phyloP scores from a whole-genome alignment of 108 stramenopile genomes.

The Cyclotella cryptica region DNA sequence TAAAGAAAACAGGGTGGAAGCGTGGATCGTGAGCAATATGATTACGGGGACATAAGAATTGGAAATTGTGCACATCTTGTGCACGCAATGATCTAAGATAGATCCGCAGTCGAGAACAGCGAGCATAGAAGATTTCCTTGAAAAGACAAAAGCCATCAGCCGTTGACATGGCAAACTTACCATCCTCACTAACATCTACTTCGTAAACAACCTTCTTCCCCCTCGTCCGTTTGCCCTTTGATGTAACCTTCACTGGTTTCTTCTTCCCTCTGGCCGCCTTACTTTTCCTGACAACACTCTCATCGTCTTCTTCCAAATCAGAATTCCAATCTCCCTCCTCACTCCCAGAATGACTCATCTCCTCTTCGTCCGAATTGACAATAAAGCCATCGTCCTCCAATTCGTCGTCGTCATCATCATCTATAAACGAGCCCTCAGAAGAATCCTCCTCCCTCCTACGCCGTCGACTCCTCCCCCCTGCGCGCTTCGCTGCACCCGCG shows the following conservation, averaged over 20 bases:
- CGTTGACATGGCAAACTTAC: too few species aligned
- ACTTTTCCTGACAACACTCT: slow-evolving; percentile 22
- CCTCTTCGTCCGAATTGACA: slow-evolving; percentile 41
- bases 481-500: slow-evolving; percentile 15
- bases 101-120: too few species aligned
- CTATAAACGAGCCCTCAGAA: slow-evolving; percentile 5
- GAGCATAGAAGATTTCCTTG: too few species aligned
- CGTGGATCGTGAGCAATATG: too few species aligned
- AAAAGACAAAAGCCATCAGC: too few species aligned
- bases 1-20: too few species aligned
- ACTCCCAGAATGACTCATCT: slow-evolving; percentile 17
- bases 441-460: slow-evolving; percentile 19
- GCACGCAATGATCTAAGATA: neutral
- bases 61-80: neutral
- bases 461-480: neutral
- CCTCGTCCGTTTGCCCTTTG: slow-evolving; percentile 37
- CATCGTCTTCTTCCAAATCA: slow-evolving; percentile 57
- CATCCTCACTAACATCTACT: slow-evolving; percentile 34
- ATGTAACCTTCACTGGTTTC: neutral
- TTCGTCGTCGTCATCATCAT: slow-evolving; percentile 43
- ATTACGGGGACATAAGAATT: neutral
- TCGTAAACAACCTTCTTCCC: slow-evolving; percentile 28
- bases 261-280: slow-evolving; percentile 3
- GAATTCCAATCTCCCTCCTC: slow-evolving; percentile 42
- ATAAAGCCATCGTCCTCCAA: slow-evolving; percentile 52